Evolutionary conservation across 495 filamentous ascomycete genomes (phyloP), one percentile per base, ranked within the genome.

Genomic region (Penicillium pulvis): DNA sequence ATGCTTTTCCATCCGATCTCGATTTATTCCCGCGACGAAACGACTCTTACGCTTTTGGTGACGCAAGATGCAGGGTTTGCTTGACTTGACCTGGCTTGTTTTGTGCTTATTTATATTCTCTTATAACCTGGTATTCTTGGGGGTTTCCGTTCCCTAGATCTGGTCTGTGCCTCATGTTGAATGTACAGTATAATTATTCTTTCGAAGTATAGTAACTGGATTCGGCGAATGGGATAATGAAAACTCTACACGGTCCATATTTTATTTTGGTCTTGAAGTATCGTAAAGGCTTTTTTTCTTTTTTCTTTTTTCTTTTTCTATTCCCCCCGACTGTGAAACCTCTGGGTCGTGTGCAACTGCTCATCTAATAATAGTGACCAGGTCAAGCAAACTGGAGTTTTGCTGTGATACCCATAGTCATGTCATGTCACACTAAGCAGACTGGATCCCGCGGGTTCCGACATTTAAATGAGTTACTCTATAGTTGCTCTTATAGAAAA

Each of bases 161-260:
- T 56, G 57, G 48, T 54, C 41, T 49, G 39, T 45, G 52, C 43
- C 20, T 46, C 31, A 59, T 45, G 56, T 58, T 59, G 55, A 42
- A 62, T 68, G 64, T 65, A 67, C 57, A 53, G 60, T 70, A 70
- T 48, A 58, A 50, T 65, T 45, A 36, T 48, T 56, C 39, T 41
- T 50, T 53, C 45, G 52, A 35, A 41, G 23, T 52, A 61, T 63
- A 63, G 59, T 58, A 58, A 53, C 51, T 57, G 60, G 51, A 39
- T 54, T 55, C 44, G 58, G 59, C 58, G 59, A 60, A 58, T 58
- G 59, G 57, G 49, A 58, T 61, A 61, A 64, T 63, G 39, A 65
- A 59, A 44, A 61, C 54, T 51, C 20, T 33, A 55, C 26, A 31
- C 53, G 5, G 31, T 35, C 42, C 11, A 20, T 5, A 6, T 20